Evolutionary conservation across 441 rosid genomes (phyloP).

Genomic region (Eutrema salsugineum): DNA sequence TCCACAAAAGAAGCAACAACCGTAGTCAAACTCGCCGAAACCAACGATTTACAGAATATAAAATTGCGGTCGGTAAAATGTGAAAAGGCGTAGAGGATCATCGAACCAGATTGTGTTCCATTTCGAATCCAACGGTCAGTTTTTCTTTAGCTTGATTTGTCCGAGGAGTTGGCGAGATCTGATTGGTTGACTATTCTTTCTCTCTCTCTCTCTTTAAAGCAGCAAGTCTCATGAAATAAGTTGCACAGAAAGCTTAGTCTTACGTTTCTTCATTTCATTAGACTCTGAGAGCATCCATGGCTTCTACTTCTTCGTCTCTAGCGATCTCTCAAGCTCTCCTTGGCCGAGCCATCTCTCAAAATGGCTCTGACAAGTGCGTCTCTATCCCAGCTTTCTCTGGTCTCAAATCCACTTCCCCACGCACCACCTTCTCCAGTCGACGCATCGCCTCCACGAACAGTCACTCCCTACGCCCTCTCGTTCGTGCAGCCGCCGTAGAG

Average conservation of each 20-base stretch:
- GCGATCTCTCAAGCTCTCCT: constrained; percentile 67
- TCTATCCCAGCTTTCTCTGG: constrained; percentile 49
- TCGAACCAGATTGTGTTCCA: constrained; percentile 22
- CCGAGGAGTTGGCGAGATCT: constrained; percentile 32
- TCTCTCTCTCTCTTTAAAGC: no score
- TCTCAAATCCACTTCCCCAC: constrained; percentile 35
- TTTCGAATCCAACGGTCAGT: constrained; percentile 59
- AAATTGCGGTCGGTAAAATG: neutral
- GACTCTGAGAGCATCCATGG: constrained; percentile 40
- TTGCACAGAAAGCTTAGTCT: neutral
- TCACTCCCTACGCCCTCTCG: constrained; percentile 20
- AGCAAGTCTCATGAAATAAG: no score
- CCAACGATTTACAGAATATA: neutral
- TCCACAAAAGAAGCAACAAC: no score
- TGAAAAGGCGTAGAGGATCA: constrained; percentile 43
- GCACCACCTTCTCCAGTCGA: neutral
- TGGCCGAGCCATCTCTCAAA: constrained; percentile 44
- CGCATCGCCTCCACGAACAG: constrained; percentile 7
- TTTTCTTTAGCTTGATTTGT: constrained; percentile 9
- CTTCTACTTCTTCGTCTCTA: constrained; percentile 65
- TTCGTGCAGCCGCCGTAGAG: constrained; percentile 29
- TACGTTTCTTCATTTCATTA: neutral
- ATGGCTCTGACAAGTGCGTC: constrained; percentile 31
- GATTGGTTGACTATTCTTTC: neutral
- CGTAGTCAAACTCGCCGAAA: no score